Evolutionary conservation across 164 flowering plant species (phyloP).

Genomic region (Vitis rupestris): DNA sequence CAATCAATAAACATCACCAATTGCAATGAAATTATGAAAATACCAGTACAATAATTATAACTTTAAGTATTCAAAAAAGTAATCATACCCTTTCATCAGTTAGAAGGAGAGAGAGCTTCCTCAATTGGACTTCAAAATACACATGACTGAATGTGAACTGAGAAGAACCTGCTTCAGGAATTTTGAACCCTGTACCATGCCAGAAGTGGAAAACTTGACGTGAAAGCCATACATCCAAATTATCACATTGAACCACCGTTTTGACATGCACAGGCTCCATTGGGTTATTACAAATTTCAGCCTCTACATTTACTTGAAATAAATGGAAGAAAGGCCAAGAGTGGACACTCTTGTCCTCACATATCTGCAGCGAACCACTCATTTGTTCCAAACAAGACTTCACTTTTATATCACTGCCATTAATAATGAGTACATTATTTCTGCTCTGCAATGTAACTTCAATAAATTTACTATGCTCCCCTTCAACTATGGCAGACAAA

Average conservation of each 20-base stretch:
- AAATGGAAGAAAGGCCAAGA: constrained; percentile 69
- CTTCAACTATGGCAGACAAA: constrained; percentile 16
- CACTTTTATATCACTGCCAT: constrained; percentile 29
- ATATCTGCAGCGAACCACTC: constrained; percentile 36
- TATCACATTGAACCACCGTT: constrained; percentile 39
- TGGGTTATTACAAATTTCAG: constrained; percentile 29
- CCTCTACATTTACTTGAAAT: constrained; percentile 35
- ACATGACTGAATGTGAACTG: constrained; percentile 21
- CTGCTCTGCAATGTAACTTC: constrained; percentile 39
- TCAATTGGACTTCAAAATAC: constrained; percentile 37
- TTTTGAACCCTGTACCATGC: constrained; percentile 30
- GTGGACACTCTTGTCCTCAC: constrained; percentile 26
- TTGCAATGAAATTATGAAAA: background rate
- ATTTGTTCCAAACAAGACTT: constrained; percentile 42
- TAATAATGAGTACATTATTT: constrained; percentile 38
- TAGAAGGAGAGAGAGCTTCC: constrained; percentile 66
- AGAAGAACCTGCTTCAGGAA: constrained; percentile 41
- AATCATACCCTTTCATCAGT: constrained; percentile 85
- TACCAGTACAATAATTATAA: background rate
- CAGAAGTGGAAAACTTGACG: constrained; percentile 61
- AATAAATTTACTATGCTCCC: constrained; percentile 35
- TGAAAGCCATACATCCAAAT: constrained; percentile 63
- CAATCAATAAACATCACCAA: background rate
- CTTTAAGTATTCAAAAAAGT: background rate
- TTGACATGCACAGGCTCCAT: constrained; percentile 21